Percentiles rank a stretch among this genome's conserved stretches.
Conservation (phyloP, 495 filamentous ascomycete genomes). For the Bacidia gigantensis region DNA sequence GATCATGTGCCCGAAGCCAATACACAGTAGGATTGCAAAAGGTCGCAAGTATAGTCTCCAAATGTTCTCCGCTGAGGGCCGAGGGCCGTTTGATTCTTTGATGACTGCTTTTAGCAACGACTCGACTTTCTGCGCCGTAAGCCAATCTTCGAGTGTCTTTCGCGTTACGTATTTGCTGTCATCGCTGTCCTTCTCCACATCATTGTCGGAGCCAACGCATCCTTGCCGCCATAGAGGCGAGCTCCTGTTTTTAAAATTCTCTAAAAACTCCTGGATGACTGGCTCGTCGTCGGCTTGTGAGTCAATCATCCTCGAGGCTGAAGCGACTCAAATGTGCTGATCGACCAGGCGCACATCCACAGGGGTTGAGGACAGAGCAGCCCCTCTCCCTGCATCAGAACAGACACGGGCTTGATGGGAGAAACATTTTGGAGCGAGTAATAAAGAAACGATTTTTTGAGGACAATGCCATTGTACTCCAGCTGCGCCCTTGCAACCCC, state of each 20-base stretch:
- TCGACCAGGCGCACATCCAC: too few species aligned
- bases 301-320: not conserved
- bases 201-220: not conserved
- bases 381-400: too few species aligned
- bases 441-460: too few species aligned
- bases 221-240: not conserved
- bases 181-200: too few species aligned
- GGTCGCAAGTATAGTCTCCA: slow-evolving; percentile 1
- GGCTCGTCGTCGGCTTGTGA: not conserved
- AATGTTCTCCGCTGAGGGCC: not conserved
- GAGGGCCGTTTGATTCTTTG: not conserved
- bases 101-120: slow-evolving; percentile 2
- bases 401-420: too few species aligned
- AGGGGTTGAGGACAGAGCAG: too few species aligned
- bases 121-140: not conserved
- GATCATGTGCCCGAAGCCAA: slow-evolving; percentile 5
- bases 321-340: too few species aligned
- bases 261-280: not conserved
- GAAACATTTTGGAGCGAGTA: too few species aligned
- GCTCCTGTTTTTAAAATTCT: not conserved
- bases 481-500: too few species aligned
- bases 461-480: too few species aligned
- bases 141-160: not conserved
- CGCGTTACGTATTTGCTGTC: not conserved
- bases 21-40: slow-evolving; percentile 8